Percentiles rank a stretch among this genome's conserved stretches.
phyloP scores from a whole-genome alignment of 1,284 basidiomycete genomes.

The Abortiporus biennis region DNA sequence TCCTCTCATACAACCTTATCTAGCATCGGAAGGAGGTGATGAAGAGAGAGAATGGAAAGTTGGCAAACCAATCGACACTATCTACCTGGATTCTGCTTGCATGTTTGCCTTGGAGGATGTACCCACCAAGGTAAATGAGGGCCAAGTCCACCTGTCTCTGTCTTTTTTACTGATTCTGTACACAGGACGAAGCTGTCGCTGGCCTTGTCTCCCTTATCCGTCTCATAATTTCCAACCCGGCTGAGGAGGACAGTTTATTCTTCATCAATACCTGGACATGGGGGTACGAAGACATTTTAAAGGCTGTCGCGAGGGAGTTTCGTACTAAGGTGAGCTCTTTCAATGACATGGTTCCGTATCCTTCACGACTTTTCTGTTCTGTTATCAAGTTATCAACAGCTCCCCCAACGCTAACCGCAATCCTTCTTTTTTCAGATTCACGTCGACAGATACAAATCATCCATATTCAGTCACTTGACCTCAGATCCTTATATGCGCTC shows the following conservation, averaged over 20 bases:
- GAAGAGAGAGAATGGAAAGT: not conserved
- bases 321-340: constrained; percentile 41
- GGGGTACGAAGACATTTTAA: constrained; percentile 86
- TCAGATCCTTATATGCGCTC: constrained; percentile 57
- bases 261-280: constrained; percentile 93
- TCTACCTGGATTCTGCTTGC: constrained; percentile 84
- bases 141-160: not conserved
- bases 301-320: constrained; percentile 65
- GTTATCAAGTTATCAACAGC: not conserved
- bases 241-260: constrained; percentile 65
- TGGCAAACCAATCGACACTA: constrained; percentile 54
- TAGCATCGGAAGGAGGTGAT: constrained; percentile 37
- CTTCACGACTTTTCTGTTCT: not conserved
- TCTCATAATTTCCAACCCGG: constrained; percentile 57
- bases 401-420: not conserved
- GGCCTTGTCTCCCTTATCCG: constrained; percentile 72
- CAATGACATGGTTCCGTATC: not conserved
- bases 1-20: constrained; percentile 66
- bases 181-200: constrained; percentile 57
- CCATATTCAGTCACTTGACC: constrained; percentile 52
- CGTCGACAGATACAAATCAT: constrained; percentile 81
- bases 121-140: constrained; percentile 59
- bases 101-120: constrained; percentile 56
- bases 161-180: not conserved
- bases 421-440: constrained; percentile 55